Evolutionary conservation across 2,329 filamentous ascomycete species (phyloP).

Genomic region (Sporothrix globosa): DNA sequence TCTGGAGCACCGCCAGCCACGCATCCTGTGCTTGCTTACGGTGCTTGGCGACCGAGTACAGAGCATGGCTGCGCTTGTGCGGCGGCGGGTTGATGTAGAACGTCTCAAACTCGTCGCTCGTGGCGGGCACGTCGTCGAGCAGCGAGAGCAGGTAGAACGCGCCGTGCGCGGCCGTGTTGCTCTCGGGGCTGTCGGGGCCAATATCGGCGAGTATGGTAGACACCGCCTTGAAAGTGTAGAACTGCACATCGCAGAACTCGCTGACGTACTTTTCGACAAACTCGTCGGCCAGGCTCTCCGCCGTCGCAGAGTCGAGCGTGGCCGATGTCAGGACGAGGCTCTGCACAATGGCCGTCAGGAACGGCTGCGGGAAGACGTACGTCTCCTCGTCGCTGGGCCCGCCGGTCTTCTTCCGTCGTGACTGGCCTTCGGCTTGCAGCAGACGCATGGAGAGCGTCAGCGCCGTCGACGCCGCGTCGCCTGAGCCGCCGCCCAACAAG

Average conservation of each 20-base stretch:
- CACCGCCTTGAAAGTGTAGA: slow-evolving; percentile 75
- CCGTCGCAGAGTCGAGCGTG: slow-evolving; percentile 23
- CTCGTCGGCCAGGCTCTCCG: slow-evolving; percentile 60
- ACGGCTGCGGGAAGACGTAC: slow-evolving; percentile 68
- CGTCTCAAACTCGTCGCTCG: slow-evolving; percentile 66
- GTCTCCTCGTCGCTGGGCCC: slow-evolving; percentile 1
- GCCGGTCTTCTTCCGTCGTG: slow-evolving; percentile 51
- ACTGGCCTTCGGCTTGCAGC: slow-evolving; percentile 75
- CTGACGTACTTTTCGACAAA: slow-evolving; percentile 79
- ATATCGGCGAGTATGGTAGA: slow-evolving; percentile 39
- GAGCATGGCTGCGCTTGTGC: slow-evolving; percentile 66
- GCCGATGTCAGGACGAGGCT: slow-evolving; percentile 58
- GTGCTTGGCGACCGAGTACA: slow-evolving; percentile 69
- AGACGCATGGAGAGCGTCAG: slow-evolving; percentile 82
- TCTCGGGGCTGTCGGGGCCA: slow-evolving; percentile 31
- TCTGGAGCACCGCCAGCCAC: slow-evolving; percentile 77
- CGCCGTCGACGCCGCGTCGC: slow-evolving; percentile 68
- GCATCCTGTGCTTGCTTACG: slow-evolving; percentile 82
- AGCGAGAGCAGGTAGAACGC: slow-evolving; percentile 65
- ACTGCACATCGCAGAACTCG: slow-evolving; percentile 81
- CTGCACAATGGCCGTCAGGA: slow-evolving; percentile 67
- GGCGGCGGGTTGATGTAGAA: slow-evolving; percentile 67
- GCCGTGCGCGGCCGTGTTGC: slow-evolving; percentile 43
- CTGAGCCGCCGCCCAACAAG: slow-evolving; percentile 60
- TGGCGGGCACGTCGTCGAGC: slow-evolving; percentile 71